Conservation (phyloP, 306 rosid species). For the Begonia fuchsioides region DNA sequence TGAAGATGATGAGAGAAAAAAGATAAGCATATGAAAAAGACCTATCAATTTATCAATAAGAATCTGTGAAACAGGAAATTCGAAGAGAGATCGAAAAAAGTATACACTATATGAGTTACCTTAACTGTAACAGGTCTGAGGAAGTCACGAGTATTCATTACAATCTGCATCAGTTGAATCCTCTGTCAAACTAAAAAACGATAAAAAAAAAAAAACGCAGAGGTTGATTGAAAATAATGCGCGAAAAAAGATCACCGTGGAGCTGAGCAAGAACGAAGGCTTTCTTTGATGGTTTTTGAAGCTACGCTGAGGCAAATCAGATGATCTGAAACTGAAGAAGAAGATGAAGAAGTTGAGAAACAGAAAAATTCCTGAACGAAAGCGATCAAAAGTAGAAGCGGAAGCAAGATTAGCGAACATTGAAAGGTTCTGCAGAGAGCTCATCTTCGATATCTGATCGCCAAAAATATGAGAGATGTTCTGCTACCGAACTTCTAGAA, state of each 20-base stretch:
- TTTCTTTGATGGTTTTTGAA: slow-evolving; percentile 23
- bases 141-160: slow-evolving; percentile 17
- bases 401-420: slow-evolving; percentile 18
- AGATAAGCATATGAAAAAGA: no score
- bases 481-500: no score
- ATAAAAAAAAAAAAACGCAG: no score
- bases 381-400: neutral
- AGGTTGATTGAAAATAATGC: no score
- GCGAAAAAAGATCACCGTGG: slow-evolving; percentile 23
- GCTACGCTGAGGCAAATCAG: slow-evolving; percentile 28
- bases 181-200: no score
- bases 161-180: slow-evolving; percentile 21
- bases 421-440: slow-evolving; percentile 51
- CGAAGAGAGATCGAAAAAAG: neutral
- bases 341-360: neutral
- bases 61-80: neutral
- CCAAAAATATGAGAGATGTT: neutral
- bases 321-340: slow-evolving; percentile 31
- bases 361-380: neutral
- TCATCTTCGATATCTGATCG: slow-evolving; percentile 22
- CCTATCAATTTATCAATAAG: no score
- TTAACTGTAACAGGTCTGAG: slow-evolving; percentile 35
- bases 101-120: slow-evolving; percentile 22
- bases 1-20: no score
- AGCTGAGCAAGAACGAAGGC: slow-evolving; percentile 9